Base-by-base conservation (phyloP, 192 early-diverging fungal species). In the Coemansia sp. region DNA sequence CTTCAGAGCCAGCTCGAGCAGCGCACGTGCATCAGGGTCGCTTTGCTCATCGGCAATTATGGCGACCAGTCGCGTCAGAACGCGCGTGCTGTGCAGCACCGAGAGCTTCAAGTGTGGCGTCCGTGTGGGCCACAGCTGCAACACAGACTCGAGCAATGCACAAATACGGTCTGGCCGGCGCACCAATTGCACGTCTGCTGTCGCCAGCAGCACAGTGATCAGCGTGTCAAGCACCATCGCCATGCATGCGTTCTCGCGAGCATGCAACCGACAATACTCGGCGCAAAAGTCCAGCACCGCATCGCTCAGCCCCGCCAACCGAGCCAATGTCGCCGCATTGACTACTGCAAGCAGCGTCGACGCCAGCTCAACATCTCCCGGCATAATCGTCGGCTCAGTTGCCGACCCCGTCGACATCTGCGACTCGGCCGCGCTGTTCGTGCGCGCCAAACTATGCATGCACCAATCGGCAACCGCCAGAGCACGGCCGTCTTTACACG, bases 101-200 rank as follows among this genome's bases (percentile, higher is more conserved):
- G 66, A 45, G 22, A 20, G 50, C 64, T 74, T 72, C 4, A 71
- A 43, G 22, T 66, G 59, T 1, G 41, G 20, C 19, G 73, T 68
- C 19, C 78, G 78, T 12, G 78, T 75, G 1, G 59, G 24, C 78
- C 78, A 81, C n/a, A 81, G 61, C 23, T 52, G 64, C 59, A 75
- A 49, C 45, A 57, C 43, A 54, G 63, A 50, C 2, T 69, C 65
- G 32, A 81, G 57, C 27, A 81, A 23, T 9, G 48, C 22, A 20
- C 57, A 57, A 1, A 62, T 1, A 0, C 65, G 78, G 23, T 64
- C 68, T 4, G 38, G 12, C 10, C 66, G 38, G 5, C 45, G 51
- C 2, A 52, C 49, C 37, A 66, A 6, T 18, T 76, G 60, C 23
- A 49, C 41, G 29, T 81, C 78, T 3, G 66, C 62, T 2, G 50